Evolutionary conservation across 352 stramenopile species (phyloP).

Genomic region (Globisporangium mamillatum): DNA sequence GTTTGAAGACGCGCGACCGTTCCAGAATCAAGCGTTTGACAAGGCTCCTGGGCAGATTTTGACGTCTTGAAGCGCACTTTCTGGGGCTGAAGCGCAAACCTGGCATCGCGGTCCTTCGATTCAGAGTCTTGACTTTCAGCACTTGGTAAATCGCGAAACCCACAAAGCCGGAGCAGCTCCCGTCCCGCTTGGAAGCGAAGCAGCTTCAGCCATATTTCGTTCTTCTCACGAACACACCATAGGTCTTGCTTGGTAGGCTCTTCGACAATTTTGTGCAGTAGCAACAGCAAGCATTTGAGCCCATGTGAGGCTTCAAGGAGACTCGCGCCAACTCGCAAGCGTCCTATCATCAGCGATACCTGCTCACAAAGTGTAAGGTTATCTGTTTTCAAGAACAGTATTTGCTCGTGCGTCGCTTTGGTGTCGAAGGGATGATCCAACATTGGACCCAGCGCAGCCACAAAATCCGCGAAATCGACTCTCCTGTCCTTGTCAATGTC

Average conservation of each 20-base stretch:
- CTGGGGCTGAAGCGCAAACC: conserved; percentile 33
- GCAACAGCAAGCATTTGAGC: conserved; percentile 30
- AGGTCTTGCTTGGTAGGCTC: conserved; percentile 37
- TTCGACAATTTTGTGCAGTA: conserved; percentile 33
- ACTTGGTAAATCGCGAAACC: conserved; percentile 25
- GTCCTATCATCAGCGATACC: conserved; percentile 36
- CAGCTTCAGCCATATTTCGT: conserved; percentile 23
- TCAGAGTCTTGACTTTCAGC: not conserved
- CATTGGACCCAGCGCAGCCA: conserved; percentile 44
- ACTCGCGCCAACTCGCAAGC: conserved; percentile 31
- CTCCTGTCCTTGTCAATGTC: conserved; percentile 49
- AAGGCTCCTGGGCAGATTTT: conserved; percentile 8
- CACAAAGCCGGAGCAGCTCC: conserved; percentile 33
- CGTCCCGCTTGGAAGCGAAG: conserved; percentile 25
- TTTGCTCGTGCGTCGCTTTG: not conserved
- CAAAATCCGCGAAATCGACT: conserved; percentile 55
- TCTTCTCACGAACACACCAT: conserved; percentile 29
- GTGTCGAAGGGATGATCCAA: conserved; percentile 55
- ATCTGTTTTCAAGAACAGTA: conserved; percentile 2
- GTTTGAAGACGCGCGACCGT: conserved; percentile 36
- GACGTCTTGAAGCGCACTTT: conserved; percentile 46
- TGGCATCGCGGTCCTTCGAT: not conserved
- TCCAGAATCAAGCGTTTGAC: conserved; percentile 22
- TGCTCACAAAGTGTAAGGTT: conserved; percentile 39
- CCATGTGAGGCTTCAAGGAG: conserved; percentile 17